A percentile compares a stretch with the other conserved stretches of the same genome.
These are phyloP conservation scores for Spiraea crenata DNA, from an alignment of 331 rosid genomes.

Conservation along the genomic window DNA sequence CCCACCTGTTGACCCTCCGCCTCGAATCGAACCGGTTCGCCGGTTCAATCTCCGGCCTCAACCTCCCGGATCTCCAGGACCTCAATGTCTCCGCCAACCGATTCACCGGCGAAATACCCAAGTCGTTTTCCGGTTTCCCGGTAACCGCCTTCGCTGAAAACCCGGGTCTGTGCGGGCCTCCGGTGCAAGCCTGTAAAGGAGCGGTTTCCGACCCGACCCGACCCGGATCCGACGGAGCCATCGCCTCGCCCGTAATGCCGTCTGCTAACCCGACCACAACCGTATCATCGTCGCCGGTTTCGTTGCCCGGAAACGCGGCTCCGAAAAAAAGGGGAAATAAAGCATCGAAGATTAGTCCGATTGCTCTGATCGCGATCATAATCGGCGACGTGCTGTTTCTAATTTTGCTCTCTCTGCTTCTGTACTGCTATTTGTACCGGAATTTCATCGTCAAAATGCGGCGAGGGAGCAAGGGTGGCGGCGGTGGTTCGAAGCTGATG, in stretches of 20 bases:
- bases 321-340: constrained; percentile 16
- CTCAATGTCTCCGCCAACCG: constrained; percentile 64
- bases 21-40: constrained; percentile 46
- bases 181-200: constrained; percentile 45
- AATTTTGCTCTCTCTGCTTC: constrained; percentile 51
- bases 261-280: constrained; percentile 24
- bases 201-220: constrained; percentile 40
- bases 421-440: constrained; percentile 69
- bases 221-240: constrained; percentile 77
- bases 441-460: constrained; percentile 37
- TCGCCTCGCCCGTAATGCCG: constrained; percentile 62
- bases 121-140: constrained; percentile 48
- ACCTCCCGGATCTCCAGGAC: constrained; percentile 48
- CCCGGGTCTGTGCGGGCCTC: constrained; percentile 60
- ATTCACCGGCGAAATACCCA: constrained; percentile 62
- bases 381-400: constrained; percentile 62
- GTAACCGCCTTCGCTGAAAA: constrained; percentile 49
- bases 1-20: constrained; percentile 64
- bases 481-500: constrained; percentile 35
- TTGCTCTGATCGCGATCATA: constrained; percentile 54
- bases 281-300: constrained; percentile 63
- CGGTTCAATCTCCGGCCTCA: constrained; percentile 48
- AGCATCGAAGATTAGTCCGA: constrained; percentile 36
- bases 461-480: constrained; percentile 31
- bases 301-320: constrained; percentile 39